These are phyloP conservation scores for Teratosphaeriaceae sp. DNA, from an alignment of 2,329 filamentous ascomycete genomes.

Conservation along the genomic window DNA sequence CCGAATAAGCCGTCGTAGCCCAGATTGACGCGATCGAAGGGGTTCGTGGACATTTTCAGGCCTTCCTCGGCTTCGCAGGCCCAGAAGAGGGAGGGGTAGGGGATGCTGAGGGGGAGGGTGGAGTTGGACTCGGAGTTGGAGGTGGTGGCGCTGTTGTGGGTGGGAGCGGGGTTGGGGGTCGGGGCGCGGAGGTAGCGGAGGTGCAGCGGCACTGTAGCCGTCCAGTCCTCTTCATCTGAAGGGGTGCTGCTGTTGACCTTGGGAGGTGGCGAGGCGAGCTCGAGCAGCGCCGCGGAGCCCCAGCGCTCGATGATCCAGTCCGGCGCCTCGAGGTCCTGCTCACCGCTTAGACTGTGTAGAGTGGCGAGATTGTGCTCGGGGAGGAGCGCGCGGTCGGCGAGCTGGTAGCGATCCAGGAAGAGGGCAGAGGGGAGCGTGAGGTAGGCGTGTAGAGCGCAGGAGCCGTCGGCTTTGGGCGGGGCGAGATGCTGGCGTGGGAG, in stretches of 20 bases:
- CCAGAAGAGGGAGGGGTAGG: slow-evolving; percentile 86
- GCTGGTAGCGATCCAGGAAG: slow-evolving; percentile 84
- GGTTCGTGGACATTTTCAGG: slow-evolving; percentile 65
- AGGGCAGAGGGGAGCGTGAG: slow-evolving; percentile 73
- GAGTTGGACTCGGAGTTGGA: slow-evolving; percentile 15
- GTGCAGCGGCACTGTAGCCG: slow-evolving; percentile 70
- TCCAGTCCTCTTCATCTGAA: slow-evolving; percentile 41
- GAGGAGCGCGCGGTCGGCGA: slow-evolving; percentile 69
- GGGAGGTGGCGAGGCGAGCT: slow-evolving; percentile 47
- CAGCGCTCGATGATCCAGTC: slow-evolving; percentile 69
- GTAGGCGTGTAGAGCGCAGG: slow-evolving; percentile 70
- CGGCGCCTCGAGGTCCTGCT: slow-evolving; percentile 85
- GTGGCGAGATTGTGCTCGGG: slow-evolving; percentile 69
- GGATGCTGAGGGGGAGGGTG: slow-evolving; percentile 42
- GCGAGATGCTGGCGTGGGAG: slow-evolving; percentile 50
- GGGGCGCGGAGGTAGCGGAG: slow-evolving; percentile 71
- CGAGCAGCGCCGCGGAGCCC: slow-evolving; percentile 73
- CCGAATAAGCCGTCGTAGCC: slow-evolving; percentile 80
- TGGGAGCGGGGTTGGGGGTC: slow-evolving; percentile 40
- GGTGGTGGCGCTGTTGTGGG: neutral
- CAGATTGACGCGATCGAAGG: slow-evolving; percentile 78
- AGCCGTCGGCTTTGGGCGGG: slow-evolving; percentile 37
- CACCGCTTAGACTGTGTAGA: slow-evolving; percentile 62
- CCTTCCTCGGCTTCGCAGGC: slow-evolving; percentile 63
- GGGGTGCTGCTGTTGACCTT: neutral